Evolutionary conservation across 2,329 filamentous ascomycete genomes (phyloP), one percentile per base, ranked within the genome.

Genomic region (Venturia pyrina): DNA sequence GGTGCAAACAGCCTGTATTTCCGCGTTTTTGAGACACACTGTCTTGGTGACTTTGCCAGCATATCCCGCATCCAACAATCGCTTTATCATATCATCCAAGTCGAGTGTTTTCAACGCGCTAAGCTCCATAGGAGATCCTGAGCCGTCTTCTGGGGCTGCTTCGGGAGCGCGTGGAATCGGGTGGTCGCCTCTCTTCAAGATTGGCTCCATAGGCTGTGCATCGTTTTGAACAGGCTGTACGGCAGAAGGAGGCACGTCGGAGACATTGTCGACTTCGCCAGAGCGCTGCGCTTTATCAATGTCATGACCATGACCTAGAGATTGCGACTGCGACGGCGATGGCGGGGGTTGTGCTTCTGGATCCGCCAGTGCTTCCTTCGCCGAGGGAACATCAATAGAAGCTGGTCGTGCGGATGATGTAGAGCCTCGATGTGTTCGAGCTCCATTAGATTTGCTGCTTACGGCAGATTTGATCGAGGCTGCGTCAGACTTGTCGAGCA

Each of bases 31-130:
- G 68, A 99, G 82, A 72, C 93, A 97, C 32, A 98, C 93, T 28
- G 92, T 91, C 82, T 99, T 99, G 68, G 95, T 98, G 71, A 97
- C 91, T 78, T 99, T 99, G 70, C 92, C 92, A 57, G 92, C 90
- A 74, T 99, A 99, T 15, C 90, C 95, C 11, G 95, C 93, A 76
- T 99, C 95, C 65, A 99, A 81, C 56, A 99, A 84, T 56, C 95
- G 87, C 72, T 93, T 92, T 74, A 99, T 99, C 82, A 96, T 97
- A 74, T 99, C 95, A 74, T 99, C 95, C 40, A 99, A 82, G 75
- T 99, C 95, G 70, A 95, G 90, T 44, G 93, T 87, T 76, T 96
- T 96, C 73, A 98, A 85, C 28, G 96, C 91, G 65, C 89, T 87
- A 83, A 98, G 96, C 68, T 90, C 89, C 77, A 96, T 89, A 15